Evolutionary conservation across 106 monocot genomes (phyloP).

Genomic region (Posidonia australis): DNA sequence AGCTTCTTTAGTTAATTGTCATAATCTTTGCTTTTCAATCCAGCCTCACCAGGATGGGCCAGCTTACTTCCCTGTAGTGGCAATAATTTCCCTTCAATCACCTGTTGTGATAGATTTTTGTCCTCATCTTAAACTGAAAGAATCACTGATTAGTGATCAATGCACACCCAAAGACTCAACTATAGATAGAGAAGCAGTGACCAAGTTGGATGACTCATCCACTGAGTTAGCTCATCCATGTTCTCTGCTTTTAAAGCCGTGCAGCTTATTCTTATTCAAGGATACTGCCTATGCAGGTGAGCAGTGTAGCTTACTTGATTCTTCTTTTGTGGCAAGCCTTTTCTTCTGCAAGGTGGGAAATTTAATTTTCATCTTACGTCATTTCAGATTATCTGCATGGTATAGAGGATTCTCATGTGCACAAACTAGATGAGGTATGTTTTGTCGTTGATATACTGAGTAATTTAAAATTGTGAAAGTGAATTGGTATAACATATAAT

Average conservation of each 20-base stretch:
- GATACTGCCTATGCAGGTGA: conserved; percentile 84
- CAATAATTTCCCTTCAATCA: conserved; percentile 78
- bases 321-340: not conserved
- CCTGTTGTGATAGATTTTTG: conserved; percentile 73
- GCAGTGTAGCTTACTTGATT: not conserved
- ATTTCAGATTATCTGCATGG: conserved; percentile 74
- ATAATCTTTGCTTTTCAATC: not conserved
- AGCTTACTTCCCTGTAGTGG: conserved; percentile 88
- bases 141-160: conserved; percentile 3
- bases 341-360: too few relatives aligned
- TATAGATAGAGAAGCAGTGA: not conserved
- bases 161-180: not conserved
- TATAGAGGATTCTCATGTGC: conserved; percentile 48
- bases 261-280: conserved; percentile 91
- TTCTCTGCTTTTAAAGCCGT: conserved; percentile 66
- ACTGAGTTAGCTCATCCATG: conserved; percentile 4
- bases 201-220: not conserved
- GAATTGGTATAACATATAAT: too few relatives aligned
- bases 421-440: conserved; percentile 44
- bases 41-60: conserved; percentile 99
- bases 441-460: too few relatives aligned
- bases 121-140: conserved; percentile 43
- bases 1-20: not conserved
- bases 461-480: too few relatives aligned
- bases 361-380: conserved; percentile 10